phyloP scores from a whole-genome alignment of 768 basidiomycete genomes.

The Mycena vulgaris region DNA sequence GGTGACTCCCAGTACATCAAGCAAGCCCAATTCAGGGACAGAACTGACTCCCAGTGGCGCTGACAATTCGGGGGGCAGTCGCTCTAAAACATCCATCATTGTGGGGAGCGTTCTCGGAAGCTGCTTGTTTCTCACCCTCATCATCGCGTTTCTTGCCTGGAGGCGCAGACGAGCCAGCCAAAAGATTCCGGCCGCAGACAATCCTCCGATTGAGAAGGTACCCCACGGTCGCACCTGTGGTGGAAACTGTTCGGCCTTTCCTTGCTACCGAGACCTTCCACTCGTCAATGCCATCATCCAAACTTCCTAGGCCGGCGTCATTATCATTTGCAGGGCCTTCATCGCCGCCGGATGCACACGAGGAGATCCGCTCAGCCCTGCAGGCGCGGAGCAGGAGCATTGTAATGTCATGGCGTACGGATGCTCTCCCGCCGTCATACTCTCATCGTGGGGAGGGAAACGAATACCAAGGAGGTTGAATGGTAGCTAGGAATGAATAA shows the following conservation, averaged over 20 bases:
- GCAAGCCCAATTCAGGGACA: too few relatives aligned
- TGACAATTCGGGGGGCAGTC: too few relatives aligned
- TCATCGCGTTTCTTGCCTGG: constrained; percentile 6
- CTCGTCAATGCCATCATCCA: neutral
- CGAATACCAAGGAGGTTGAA: too few relatives aligned
- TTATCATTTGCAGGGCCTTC: neutral
- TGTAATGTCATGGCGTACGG: neutral
- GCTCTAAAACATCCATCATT: too few relatives aligned
- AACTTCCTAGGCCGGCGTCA: neutral
- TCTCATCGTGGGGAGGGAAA: constrained; percentile 4
- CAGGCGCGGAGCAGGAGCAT: neutral
- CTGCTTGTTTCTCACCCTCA: too few relatives aligned
- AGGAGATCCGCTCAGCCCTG: neutral
- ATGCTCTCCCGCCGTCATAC: constrained; percentile 12
- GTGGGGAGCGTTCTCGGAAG: too few relatives aligned
- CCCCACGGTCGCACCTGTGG: neutral
- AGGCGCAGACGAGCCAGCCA: neutral
- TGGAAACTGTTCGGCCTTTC: neutral
- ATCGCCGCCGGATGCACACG: neutral
- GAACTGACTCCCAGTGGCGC: too few relatives aligned
- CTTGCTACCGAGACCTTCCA: neutral
- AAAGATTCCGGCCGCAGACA: neutral
- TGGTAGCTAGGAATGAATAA: too few relatives aligned
- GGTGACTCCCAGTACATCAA: too few relatives aligned
- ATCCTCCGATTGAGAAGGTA: neutral